phyloP scores from a whole-genome alignment of 495 filamentous ascomycete species.

The Penicillium waksmanii region DNA sequence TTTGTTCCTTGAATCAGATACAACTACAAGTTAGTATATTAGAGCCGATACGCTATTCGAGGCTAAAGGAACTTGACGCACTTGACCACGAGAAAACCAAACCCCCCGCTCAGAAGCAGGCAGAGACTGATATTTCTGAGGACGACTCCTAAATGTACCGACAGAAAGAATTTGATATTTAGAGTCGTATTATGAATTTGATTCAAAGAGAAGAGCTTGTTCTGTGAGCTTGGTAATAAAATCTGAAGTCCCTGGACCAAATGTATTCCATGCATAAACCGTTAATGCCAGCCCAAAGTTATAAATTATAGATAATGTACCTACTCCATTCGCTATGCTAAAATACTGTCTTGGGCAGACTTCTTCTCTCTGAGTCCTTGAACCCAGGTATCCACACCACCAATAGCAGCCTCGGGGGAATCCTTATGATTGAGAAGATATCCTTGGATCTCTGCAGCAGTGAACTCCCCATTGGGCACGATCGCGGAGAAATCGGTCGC shows the following conservation, averaged over 20 bases:
- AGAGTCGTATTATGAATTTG: too few species aligned
- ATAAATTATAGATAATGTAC: neutral
- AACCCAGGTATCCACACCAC: conserved; percentile 61
- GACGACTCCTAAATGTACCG: too few species aligned
- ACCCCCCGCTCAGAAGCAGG: too few species aligned
- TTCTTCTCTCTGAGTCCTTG: conserved; percentile 59
- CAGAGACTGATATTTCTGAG: too few species aligned
- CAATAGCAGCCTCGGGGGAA: conserved; percentile 61
- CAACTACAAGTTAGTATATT: too few species aligned
- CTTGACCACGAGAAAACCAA: too few species aligned
- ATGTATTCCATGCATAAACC: neutral
- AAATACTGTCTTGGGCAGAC: conserved; percentile 16
- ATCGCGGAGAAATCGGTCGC: conserved; percentile 61
- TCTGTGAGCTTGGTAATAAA: neutral
- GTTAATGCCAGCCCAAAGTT: neutral
- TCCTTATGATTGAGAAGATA: conserved; percentile 71
- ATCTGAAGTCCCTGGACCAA: too few species aligned
- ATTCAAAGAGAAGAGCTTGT: neutral
- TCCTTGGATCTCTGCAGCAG: conserved; percentile 79
- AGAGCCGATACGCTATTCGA: too few species aligned
- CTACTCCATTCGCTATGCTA: conserved; percentile 3
- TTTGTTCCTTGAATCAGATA: too few species aligned
- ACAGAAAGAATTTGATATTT: too few species aligned
- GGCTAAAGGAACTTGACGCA: too few species aligned
- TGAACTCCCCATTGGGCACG: conserved; percentile 67